Conservation (phyloP, 129 eudicot species). For the Rutidosis leptorrhynchoides region DNA sequence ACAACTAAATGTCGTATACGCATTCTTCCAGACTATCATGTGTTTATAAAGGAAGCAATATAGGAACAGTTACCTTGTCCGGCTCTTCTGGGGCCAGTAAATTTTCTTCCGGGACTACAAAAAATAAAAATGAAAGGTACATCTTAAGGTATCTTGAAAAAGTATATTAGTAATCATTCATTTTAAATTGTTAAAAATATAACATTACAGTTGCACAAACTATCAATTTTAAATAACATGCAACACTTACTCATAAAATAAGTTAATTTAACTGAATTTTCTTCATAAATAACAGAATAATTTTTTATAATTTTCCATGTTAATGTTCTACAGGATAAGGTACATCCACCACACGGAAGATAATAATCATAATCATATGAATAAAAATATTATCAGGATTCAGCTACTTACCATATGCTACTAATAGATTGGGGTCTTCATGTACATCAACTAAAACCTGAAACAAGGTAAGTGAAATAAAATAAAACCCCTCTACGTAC, state of each 20-base stretch:
- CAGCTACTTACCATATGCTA: slow-evolving; percentile 72
- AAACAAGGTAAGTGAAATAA: slow-evolving; percentile 14
- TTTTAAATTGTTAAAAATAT: background rate
- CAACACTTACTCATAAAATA: background rate
- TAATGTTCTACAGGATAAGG: too few relatives aligned
- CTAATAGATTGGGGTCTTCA: slow-evolving; percentile 79
- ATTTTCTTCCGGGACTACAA: slow-evolving; percentile 85
- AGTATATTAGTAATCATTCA: background rate
- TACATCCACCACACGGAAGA: too few relatives aligned
- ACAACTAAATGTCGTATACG: background rate
- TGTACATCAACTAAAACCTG: slow-evolving; percentile 85
- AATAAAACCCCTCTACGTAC: slow-evolving; percentile 7
- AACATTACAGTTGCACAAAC: background rate
- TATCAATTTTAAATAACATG: background rate
- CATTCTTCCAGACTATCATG: background rate
- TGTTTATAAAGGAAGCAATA: background rate
- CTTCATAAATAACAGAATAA: too few relatives aligned
- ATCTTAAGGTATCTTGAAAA: background rate
- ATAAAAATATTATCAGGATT: background rate
- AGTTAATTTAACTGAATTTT: too few relatives aligned
- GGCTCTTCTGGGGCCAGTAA: slow-evolving; percentile 69
- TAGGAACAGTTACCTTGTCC: slow-evolving; percentile 51
- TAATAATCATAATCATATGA: background rate
- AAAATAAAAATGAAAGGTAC: slow-evolving; percentile 34
- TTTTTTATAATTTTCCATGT: too few relatives aligned